Base-by-base conservation (phyloP, 805 yeast genomes). In the Cyberlindnera misumaiensis region DNA sequence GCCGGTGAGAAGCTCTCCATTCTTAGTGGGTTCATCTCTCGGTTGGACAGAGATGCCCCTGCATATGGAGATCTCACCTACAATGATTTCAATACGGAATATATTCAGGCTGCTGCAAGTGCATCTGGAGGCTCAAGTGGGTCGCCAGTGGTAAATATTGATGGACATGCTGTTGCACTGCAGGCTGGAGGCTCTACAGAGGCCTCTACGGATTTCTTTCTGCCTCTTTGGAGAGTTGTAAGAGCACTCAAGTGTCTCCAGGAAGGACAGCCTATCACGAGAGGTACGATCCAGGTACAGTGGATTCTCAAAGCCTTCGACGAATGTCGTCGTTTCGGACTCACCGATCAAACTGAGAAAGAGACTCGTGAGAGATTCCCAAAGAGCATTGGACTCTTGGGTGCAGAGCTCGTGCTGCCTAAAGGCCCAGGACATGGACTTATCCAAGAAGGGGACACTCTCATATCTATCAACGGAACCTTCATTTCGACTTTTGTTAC, bases 51-150 rank as follows among this genome's bases (percentile, higher is more conserved):
- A 68, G 88, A 88, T 57, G 94, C 96, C 5, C 97, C 97, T 2
- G 95, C 85, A 47, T 89, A 89, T 53, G 97, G 96, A 35, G 78
- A 77, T 20, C 66, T 83, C 55, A 80, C 94, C 12, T 89, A 88
- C 60, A 87, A 85, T 56, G 97, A 88, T 66, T 88, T 87, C 70
- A 87, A 88, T 58, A 87, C 96, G 1, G 95, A 85, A 59, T 88
- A 88, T 61, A 85, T 88, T 40, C 96, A 88, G 62, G 96, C 96
- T 1, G 96, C 97, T 7, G 96, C 97, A 1, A 76, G 88, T 43
- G 96, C 97, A 0, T 82, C 95, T 13, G 97, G 97, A 24, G 97
- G 97, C 3, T 87, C 96, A 4, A 81, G 93, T 35, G 97, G 97
- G 8, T 86, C 96, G 4, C 97, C 97, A 0, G 97, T 89, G n/a